A percentile compares a stretch with the other conserved stretches of the same genome.
These are phyloP conservation scores for Fonsecaea pugnacius DNA, from an alignment of 2,329 filamentous ascomycete species.

Conservation along the genomic window DNA sequence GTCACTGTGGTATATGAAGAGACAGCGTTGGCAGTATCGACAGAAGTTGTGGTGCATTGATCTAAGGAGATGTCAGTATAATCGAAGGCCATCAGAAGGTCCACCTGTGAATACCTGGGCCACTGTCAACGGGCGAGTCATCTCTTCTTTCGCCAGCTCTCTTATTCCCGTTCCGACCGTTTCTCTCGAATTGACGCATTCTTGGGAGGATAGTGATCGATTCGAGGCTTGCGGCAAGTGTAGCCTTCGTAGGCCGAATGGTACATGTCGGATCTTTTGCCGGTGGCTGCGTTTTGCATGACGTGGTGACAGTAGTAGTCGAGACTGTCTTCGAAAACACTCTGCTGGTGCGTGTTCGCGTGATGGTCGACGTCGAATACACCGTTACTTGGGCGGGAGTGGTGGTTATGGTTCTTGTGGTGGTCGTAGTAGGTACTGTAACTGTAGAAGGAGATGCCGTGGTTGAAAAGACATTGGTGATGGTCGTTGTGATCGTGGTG, in stretches of 20 bases:
- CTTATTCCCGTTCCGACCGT: not conserved
- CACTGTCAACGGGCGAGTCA: constrained; percentile 18
- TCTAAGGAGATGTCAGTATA: constrained; percentile 16
- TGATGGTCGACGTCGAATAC: constrained; percentile 27
- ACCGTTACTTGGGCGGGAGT: constrained; percentile 28
- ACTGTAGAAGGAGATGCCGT: constrained; percentile 27
- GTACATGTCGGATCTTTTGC: constrained; percentile 32
- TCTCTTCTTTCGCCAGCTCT: not conserved
- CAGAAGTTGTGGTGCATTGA: constrained; percentile 31
- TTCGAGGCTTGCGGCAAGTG: constrained; percentile 23
- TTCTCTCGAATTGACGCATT: constrained; percentile 6
- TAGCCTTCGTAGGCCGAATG: constrained; percentile 29
- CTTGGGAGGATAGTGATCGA: constrained; percentile 10
- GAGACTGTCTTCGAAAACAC: constrained; percentile 26
- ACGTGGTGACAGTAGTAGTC: constrained; percentile 29
- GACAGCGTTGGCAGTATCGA: constrained; percentile 24
- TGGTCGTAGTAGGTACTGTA: constrained; percentile 31
- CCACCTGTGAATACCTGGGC: constrained; percentile 20
- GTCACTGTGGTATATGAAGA: constrained; percentile 30
- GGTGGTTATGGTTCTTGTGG: constrained; percentile 28
- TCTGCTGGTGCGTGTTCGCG: constrained; percentile 25
- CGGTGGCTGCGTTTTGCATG: constrained; percentile 23
- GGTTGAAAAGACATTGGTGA: constrained; percentile 27
- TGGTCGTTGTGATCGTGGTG: constrained; percentile 28
- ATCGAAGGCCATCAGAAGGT: not conserved